Conservation (phyloP, 768 basidiomycete species). For the Mycena alexandri region DNA sequence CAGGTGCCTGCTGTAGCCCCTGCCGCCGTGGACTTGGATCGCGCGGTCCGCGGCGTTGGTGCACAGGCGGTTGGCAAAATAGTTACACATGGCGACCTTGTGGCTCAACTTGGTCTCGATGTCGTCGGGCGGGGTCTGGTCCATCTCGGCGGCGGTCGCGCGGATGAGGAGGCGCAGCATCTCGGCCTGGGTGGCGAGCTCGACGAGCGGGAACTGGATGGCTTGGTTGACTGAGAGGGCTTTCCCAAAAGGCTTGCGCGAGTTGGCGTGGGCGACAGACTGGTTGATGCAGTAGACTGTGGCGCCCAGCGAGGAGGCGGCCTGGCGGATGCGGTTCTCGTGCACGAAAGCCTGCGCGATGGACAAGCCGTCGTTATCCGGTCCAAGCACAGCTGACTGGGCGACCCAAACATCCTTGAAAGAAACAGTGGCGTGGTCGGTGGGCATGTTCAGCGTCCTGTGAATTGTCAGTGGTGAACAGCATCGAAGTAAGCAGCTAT, state of each 20-base stretch:
- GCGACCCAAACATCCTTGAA: slow-evolving; percentile 28
- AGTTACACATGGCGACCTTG: slow-evolving; percentile 34
- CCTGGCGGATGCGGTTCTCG: slow-evolving; percentile 34
- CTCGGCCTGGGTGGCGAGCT: slow-evolving; percentile 30
- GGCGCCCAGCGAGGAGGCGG: slow-evolving; percentile 31
- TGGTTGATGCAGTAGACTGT: slow-evolving; percentile 29
- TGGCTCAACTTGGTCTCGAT: slow-evolving; percentile 27
- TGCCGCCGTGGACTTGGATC: slow-evolving; percentile 33
- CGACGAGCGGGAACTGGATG: slow-evolving; percentile 32
- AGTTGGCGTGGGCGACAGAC: slow-evolving; percentile 27
- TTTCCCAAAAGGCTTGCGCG: slow-evolving; percentile 28
- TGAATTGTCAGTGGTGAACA: slow-evolving; percentile 17
- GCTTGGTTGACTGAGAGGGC: slow-evolving; percentile 30
- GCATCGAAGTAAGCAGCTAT: slow-evolving; percentile 15
- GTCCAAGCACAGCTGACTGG: slow-evolving; percentile 29
- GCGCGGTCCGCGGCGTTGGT: slow-evolving; percentile 31
- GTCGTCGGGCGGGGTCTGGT: slow-evolving; percentile 22
- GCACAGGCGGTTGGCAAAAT: slow-evolving; percentile 31
- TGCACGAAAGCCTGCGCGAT: slow-evolving; percentile 32
- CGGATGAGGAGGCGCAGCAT: slow-evolving; percentile 31
- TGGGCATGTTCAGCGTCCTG: slow-evolving; percentile 34
- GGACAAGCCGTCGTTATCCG: slow-evolving; percentile 26
- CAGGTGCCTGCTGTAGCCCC: slow-evolving; percentile 22
- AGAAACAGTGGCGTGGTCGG: slow-evolving; percentile 31
- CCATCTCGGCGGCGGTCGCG: slow-evolving; percentile 31